These are phyloP conservation scores for Heliamphora exappendiculata DNA, from an alignment of 148 eudicot species.

Conservation along the genomic window DNA sequence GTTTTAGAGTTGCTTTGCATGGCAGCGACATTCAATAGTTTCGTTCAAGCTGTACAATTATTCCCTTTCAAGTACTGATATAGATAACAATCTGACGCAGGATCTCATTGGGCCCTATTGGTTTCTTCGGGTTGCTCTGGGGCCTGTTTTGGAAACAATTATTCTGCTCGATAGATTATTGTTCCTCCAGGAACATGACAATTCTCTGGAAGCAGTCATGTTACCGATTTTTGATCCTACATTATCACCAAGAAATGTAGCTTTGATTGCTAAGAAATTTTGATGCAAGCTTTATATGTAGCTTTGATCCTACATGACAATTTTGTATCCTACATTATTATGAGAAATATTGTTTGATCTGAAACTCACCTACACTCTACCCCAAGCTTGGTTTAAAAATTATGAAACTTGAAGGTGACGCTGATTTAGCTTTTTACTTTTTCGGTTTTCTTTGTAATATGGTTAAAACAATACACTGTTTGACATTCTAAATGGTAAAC, in stretches of 20 bases:
- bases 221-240: conserved; percentile 76
- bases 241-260: conserved; percentile 82
- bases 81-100: conserved; percentile 35
- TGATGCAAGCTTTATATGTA: conserved; percentile 23
- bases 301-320: no score
- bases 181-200: conserved; percentile 79
- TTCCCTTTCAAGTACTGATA: not conserved
- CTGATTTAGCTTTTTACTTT: not conserved
- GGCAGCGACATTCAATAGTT: not conserved
- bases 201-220: conserved; percentile 36
- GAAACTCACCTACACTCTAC: not conserved
- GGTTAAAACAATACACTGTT: no score
- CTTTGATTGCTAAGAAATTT: conserved; percentile 58
- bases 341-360: not conserved
- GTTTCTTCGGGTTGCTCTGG: conserved; percentile 87
- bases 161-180: conserved; percentile 77
- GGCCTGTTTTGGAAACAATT: conserved; percentile 78
- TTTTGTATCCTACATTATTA: not conserved
- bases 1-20: not conserved
- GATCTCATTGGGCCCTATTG: conserved; percentile 84
- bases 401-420: not conserved
- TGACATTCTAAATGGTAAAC: not conserved
- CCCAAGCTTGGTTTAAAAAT: not conserved
- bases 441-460: not conserved
- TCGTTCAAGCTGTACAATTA: not conserved